phyloP scores from a whole-genome alignment of 306 rosid genomes.

The Quercus parvula region DNA sequence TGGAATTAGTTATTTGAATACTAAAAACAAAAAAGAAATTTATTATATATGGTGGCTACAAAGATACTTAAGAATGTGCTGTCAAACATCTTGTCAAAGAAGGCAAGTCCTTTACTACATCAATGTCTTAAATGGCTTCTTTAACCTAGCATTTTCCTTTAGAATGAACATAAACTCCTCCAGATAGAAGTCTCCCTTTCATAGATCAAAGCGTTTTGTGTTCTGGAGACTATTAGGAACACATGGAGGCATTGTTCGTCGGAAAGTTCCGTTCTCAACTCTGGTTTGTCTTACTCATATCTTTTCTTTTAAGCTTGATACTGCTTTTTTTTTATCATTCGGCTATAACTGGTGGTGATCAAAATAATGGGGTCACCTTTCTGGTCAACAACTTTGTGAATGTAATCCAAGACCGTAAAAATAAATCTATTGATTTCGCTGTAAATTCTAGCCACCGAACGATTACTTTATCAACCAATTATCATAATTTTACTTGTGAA shows the following conservation, averaged over 20 bases:
- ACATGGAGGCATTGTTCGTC: conserved; percentile 14
- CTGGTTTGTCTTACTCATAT: conserved; percentile 40
- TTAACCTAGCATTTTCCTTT: too few species aligned
- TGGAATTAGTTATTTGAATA: too few species aligned
- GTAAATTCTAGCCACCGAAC: not conserved
- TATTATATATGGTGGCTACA: too few species aligned
- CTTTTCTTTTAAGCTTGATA: conserved; percentile 16
- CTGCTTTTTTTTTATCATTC: conserved; percentile 30
- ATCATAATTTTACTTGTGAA: not conserved
- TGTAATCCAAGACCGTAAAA: not conserved
- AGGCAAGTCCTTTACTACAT: too few species aligned
- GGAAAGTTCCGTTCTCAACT: conserved; percentile 24
- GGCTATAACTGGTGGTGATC: conserved; percentile 8
- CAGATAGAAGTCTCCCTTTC: too few species aligned
- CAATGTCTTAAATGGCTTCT: too few species aligned
- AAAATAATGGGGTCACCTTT: conserved; percentile 8
- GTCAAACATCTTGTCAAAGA: too few species aligned
- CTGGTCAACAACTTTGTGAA: conserved; percentile 12
- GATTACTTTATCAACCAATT: not conserved
- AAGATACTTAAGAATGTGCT: too few species aligned
- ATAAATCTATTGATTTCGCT: not conserved
- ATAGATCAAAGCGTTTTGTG: not conserved
- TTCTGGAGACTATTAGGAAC: not conserved
- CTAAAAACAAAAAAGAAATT: too few species aligned
- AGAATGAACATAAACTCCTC: too few species aligned